A percentile compares a stretch with the other conserved stretches of the same genome.
Conservation (phyloP, 371 early-diverging fungal species). For the Actinomucor elegans region DNA sequence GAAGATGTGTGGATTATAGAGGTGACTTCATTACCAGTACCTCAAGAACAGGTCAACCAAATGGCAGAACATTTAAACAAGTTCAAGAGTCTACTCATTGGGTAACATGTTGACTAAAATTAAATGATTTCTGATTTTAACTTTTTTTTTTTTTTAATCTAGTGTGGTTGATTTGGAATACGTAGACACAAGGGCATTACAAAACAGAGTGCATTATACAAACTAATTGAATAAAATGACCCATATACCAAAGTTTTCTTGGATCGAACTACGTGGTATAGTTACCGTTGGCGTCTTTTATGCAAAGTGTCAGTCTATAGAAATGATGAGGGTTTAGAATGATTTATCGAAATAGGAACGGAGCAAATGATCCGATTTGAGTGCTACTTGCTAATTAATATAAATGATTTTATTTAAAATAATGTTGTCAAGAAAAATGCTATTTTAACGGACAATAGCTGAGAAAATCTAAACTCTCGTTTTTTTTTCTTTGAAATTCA, state of each 20-base stretch:
- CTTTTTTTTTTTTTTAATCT: neutral
- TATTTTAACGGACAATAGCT: too few relatives aligned
- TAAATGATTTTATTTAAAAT: too few relatives aligned
- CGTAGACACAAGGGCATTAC: slow-evolving; percentile 49
- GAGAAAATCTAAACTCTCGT: too few relatives aligned
- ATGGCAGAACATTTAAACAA: slow-evolving; percentile 48
- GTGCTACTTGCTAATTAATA: too few relatives aligned
- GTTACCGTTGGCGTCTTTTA: too few relatives aligned
- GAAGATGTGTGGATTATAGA: slow-evolving; percentile 49
- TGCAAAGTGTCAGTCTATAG: too few relatives aligned
- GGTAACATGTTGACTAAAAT: slow-evolving; percentile 25
- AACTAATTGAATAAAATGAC: slow-evolving; percentile 11
- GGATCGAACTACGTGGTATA: too few relatives aligned
- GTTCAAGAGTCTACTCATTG: slow-evolving; percentile 38
- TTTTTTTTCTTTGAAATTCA: too few relatives aligned
- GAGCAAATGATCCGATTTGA: too few relatives aligned
- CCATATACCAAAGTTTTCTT: neutral
- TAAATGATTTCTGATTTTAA: neutral
- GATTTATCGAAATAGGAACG: too few relatives aligned
- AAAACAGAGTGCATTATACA: slow-evolving; percentile 45
- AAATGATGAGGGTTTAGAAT: neutral
- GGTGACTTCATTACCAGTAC: slow-evolving; percentile 34
- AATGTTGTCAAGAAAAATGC: too few relatives aligned
- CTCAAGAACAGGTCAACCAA: slow-evolving; percentile 51
- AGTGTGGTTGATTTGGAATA: slow-evolving; percentile 48